These are phyloP conservation scores for Leccinum disarticulatum DNA, from an alignment of 768 basidiomycete species.

Conservation along the genomic window DNA sequence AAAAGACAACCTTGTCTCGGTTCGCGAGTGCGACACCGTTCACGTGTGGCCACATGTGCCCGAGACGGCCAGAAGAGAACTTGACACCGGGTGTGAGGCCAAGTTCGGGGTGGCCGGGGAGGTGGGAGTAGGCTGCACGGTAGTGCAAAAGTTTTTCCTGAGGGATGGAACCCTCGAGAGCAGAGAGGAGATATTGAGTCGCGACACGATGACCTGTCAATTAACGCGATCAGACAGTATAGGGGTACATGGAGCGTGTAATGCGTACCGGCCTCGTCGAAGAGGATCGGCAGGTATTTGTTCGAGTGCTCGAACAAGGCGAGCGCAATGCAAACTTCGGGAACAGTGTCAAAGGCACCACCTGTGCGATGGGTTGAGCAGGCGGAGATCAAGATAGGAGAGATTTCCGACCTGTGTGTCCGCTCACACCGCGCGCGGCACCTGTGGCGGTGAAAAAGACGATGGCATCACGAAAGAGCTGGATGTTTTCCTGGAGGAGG, in stretches of 20 bases:
- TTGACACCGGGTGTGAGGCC: constrained; percentile 91
- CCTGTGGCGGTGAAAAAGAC: constrained; percentile 86
- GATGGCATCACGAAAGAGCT: constrained; percentile 80
- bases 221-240: constrained; percentile 1
- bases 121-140: constrained; percentile 81
- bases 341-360: constrained; percentile 74
- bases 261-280: constrained; percentile 78
- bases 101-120: constrained; percentile 88
- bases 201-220: constrained; percentile 80
- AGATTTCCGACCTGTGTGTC: constrained; percentile 63
- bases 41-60: constrained; percentile 88
- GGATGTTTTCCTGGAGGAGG: constrained; percentile 65
- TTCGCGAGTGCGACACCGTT: constrained; percentile 85
- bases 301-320: constrained; percentile 65
- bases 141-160: constrained; percentile 80
- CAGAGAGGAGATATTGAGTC: constrained; percentile 83
- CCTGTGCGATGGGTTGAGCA: constrained; percentile 34
- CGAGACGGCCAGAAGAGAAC: constrained; percentile 90
- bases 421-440: constrained; percentile 82
- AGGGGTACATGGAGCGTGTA: background rate
- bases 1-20: constrained; percentile 73
- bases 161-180: constrained; percentile 69
- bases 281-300: constrained; percentile 66
- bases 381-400: background rate
- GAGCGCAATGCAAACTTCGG: constrained; percentile 80